A percentile compares a stretch with the other conserved stretches of the same genome.
Conservation (phyloP, 202 grass and related monocot genomes). For the Schoenoplectus triqueter region DNA sequence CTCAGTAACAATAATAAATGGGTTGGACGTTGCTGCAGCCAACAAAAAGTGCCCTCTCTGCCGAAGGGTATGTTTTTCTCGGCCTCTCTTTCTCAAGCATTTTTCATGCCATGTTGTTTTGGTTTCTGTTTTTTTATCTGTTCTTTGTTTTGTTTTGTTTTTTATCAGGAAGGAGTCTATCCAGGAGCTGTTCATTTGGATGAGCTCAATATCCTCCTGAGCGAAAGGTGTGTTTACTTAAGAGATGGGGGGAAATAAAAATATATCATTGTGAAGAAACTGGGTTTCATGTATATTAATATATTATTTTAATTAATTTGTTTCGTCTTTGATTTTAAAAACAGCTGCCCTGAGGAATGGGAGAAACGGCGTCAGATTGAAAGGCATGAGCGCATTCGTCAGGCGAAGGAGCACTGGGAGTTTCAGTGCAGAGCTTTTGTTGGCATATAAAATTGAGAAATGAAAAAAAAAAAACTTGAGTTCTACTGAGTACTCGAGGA, state of each 20-base stretch:
- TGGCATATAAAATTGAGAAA: constrained; percentile 48
- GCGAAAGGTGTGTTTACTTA: constrained; percentile 46
- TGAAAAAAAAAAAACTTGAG: not conserved
- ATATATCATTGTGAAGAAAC: not conserved
- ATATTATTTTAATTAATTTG: not conserved
- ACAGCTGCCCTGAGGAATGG: constrained; percentile 83
- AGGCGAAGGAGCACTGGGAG: constrained; percentile 82
- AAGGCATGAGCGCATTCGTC: constrained; percentile 67
- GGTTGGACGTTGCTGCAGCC: constrained; percentile 52
- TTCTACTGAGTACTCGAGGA: not conserved
- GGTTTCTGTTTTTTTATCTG: constrained; percentile 5
- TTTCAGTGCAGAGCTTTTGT: constrained; percentile 72
- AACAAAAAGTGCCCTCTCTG: constrained; percentile 80
- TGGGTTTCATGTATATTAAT: not conserved
- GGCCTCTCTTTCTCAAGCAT: not conserved
- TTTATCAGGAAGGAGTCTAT: constrained; percentile 60
- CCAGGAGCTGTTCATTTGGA: constrained; percentile 59
- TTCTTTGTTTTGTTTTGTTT: not conserved
- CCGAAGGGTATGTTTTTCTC: constrained; percentile 49
- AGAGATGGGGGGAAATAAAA: not conserved
- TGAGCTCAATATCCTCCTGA: constrained; percentile 69
- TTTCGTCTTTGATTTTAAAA: constrained; percentile 18
- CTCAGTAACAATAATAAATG: constrained; percentile 69
- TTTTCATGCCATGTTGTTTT: not conserved
- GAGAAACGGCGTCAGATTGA: constrained; percentile 55